These are phyloP conservation scores for Umbelopsis sp. DNA, from an alignment of 371 early-diverging fungal genomes.

Conservation along the genomic window DNA sequence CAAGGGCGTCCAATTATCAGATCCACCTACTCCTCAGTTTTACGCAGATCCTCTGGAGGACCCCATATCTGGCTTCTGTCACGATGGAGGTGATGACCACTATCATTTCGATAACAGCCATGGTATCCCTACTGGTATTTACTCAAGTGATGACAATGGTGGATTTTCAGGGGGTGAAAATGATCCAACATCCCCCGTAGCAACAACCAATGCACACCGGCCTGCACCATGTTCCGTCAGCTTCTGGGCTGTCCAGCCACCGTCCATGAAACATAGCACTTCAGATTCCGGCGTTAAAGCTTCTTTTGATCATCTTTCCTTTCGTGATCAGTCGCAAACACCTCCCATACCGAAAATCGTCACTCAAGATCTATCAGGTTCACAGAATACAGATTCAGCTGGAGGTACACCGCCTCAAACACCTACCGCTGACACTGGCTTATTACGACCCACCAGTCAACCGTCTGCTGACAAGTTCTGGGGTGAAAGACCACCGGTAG, in stretches of 20 bases:
- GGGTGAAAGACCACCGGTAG: conserved; percentile 75
- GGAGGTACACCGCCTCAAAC: conserved; percentile 19
- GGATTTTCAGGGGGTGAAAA: background rate
- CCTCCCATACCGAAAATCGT: background rate
- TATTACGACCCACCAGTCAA: conserved; percentile 21
- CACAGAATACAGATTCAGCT: background rate
- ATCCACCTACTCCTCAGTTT: conserved; percentile 10
- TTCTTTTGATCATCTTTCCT: background rate
- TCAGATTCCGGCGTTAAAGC: background rate
- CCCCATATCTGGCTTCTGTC: background rate
- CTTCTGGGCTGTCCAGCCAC: conserved; percentile 38
- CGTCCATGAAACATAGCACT: background rate
- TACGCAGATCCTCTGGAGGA: background rate
- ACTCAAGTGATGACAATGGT: background rate
- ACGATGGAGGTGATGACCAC: background rate
- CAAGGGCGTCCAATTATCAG: conserved; percentile 1
- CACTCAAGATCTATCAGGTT: conserved; percentile 1
- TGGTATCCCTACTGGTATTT: background rate
- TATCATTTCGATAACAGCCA: conserved; percentile 8
- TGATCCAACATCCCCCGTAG: background rate
- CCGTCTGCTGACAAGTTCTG: conserved; percentile 46
- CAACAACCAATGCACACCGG: background rate
- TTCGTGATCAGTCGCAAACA: background rate
- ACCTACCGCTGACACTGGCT: conserved; percentile 5
- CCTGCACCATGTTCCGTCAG: conserved; percentile 24